phyloP scores from a whole-genome alignment of 106 monocot genomes.

The Platanthera guangdongensis region DNA sequence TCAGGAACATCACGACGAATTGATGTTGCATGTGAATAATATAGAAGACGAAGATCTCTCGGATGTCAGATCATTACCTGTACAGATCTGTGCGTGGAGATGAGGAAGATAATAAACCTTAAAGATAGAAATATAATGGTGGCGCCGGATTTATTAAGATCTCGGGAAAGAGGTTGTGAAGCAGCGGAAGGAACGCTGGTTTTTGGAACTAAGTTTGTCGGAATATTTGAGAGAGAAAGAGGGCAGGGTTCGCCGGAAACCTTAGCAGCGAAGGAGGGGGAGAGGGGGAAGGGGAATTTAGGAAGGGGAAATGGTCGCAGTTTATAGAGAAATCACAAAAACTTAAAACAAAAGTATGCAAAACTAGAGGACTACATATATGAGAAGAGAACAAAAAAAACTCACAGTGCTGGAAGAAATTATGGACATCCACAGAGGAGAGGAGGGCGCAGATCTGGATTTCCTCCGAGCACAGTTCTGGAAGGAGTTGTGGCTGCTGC shows the following conservation, averaged over 20 bases:
- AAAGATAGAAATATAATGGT: background rate
- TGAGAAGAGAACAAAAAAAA: too few species aligned
- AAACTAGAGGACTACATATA: too few species aligned
- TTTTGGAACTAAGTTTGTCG: background rate
- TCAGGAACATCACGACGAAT: slow-evolving; percentile 22
- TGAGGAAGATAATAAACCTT: background rate
- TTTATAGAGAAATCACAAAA: slow-evolving; percentile 18
- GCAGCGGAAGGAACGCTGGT: too few species aligned
- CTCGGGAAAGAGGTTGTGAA: background rate
- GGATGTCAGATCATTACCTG: background rate
- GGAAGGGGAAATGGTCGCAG: slow-evolving; percentile 3
- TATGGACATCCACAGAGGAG: too few species aligned
- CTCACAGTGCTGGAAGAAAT: too few species aligned
- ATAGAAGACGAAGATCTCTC: background rate
- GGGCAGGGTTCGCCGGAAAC: background rate
- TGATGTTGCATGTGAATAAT: slow-evolving; percentile 17
- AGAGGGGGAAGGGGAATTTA: slow-evolving; percentile 23
- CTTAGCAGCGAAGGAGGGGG: background rate
- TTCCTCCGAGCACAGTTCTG: too few species aligned
- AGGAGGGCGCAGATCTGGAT: too few species aligned
- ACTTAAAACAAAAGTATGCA: too few species aligned
- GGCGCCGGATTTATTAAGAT: background rate
- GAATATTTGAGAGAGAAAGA: background rate
- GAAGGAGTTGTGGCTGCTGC: too few species aligned
- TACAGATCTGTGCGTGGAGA: background rate